phyloP scores from a whole-genome alignment of 2,329 filamentous ascomycete species.

The Cryphonectria japonica region DNA sequence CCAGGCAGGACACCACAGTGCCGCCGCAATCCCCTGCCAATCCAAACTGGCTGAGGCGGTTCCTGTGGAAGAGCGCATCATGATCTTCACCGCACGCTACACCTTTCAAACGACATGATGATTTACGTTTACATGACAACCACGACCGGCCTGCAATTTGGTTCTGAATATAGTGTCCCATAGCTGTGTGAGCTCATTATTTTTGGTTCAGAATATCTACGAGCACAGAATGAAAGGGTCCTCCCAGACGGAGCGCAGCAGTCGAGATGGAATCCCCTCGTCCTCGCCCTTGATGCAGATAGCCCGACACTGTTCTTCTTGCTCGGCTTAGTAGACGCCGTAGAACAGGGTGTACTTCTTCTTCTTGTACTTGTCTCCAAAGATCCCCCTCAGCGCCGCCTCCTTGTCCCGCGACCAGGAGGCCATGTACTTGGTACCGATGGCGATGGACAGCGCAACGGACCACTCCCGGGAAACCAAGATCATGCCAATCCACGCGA shows the following conservation, averaged over 20 bases:
- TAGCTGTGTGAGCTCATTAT: background rate
- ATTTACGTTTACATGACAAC: conserved; percentile 41
- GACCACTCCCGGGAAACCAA: conserved; percentile 79
- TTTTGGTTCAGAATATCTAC: background rate
- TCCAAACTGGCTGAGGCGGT: conserved; percentile 21
- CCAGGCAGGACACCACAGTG: conserved; percentile 3
- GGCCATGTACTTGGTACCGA: conserved; percentile 80
- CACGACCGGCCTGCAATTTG: background rate
- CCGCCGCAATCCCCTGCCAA: conserved; percentile 10
- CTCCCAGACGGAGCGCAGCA: background rate
- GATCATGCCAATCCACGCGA: conserved; percentile 84
- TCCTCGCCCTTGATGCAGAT: background rate
- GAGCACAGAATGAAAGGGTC: background rate
- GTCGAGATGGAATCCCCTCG: background rate
- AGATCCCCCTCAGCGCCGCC: conserved; percentile 83
- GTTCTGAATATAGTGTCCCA: background rate
- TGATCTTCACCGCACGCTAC: conserved; percentile 41
- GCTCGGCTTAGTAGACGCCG: conserved; percentile 64
- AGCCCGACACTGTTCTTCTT: background rate
- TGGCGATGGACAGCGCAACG: conserved; percentile 74
- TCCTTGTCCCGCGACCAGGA: conserved; percentile 93
- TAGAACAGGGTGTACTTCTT: conserved; percentile 87
- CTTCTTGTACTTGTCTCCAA: conserved; percentile 92
- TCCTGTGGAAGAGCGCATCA: conserved; percentile 45
- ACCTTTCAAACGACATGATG: conserved; percentile 43